Conservation (phyloP, 768 basidiomycete species). For the Phylloporus sp. region DNA sequence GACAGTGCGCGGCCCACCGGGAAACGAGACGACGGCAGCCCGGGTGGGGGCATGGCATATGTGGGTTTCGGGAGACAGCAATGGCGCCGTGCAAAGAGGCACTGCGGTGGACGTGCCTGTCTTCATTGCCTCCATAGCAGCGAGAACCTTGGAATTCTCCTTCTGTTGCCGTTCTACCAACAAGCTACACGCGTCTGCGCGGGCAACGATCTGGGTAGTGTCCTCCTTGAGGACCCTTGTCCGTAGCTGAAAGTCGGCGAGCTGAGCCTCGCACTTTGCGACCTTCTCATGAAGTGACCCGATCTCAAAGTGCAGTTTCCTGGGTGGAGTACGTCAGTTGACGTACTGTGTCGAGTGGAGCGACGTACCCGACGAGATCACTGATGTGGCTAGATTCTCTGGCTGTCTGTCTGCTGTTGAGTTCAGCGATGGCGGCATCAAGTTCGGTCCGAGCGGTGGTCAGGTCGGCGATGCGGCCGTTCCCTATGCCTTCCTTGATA, state of each 20-base stretch:
- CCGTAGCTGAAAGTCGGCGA: slow-evolving; percentile 1
- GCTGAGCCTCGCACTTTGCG: slow-evolving; percentile 6
- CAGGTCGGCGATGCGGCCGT: slow-evolving; percentile 7
- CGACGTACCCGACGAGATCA: slow-evolving; percentile 10
- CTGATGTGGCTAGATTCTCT: neutral
- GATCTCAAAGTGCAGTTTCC: slow-evolving; percentile 10
- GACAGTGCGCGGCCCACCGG: slow-evolving; percentile 19
- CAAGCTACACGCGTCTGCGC: slow-evolving; percentile 3
- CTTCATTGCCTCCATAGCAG: neutral
- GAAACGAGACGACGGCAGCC: slow-evolving; percentile 13
- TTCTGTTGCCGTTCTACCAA: neutral
- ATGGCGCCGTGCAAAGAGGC: neutral
- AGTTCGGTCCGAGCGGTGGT: slow-evolving; percentile 5
- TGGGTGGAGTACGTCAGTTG: slow-evolving; percentile 1
- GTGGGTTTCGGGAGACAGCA: neutral
- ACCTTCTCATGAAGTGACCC: slow-evolving; percentile 3
- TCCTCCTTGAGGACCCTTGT: slow-evolving; percentile 7
- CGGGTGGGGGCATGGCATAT: neutral
- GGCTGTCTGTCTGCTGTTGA: neutral
- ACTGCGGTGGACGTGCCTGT: neutral
- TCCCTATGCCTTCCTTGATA: slow-evolving; percentile 10
- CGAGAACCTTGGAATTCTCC: slow-evolving; percentile 1
- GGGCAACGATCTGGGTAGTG: neutral
- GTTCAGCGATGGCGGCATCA: slow-evolving; percentile 8
- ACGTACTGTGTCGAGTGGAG: neutral